Evolutionary conservation across 805 yeast genomes (phyloP).

Genomic region (Barnettozyma sucrosica): DNA sequence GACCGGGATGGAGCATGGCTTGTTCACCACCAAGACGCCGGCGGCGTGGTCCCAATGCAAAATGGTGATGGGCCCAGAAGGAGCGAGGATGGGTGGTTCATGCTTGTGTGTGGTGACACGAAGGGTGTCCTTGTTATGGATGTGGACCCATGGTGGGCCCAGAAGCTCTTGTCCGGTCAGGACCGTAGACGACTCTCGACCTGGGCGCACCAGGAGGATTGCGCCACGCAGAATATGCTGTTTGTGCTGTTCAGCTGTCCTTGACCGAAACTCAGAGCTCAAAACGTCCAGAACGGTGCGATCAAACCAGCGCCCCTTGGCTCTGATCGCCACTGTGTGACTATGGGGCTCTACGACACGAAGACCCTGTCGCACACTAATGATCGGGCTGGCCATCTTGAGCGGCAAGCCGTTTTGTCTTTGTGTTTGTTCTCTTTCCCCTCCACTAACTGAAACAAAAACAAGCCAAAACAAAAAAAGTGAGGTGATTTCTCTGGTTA

Average conservation of each 20-base stretch:
- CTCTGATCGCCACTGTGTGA: conserved; percentile 15
- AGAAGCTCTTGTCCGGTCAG: conserved; percentile 5
- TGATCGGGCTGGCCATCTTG: background rate
- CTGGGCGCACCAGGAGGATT: conserved; percentile 9
- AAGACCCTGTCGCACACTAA: conserved; percentile 25
- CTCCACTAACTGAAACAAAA: no score
- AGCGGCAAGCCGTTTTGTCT: no score
- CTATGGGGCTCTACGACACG: conserved; percentile 71
- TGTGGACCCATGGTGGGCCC: conserved; percentile 1
- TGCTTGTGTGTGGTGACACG: conserved; percentile 54
- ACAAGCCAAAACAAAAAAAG: background rate
- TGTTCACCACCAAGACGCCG: conserved; percentile 71
- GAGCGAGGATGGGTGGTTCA: conserved; percentile 47
- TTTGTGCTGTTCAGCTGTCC: conserved; percentile 11
- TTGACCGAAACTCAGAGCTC: conserved; percentile 18
- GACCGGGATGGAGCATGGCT: conserved; percentile 91
- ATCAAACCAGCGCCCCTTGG: conserved; percentile 24
- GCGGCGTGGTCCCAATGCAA: background rate
- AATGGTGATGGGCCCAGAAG: conserved; percentile 21
- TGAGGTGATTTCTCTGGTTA: background rate
- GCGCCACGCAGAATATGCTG: conserved; percentile 9
- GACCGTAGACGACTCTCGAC: background rate
- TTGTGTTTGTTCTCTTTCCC: no score
- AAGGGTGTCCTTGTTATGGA: conserved; percentile 25
- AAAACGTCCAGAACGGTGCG: conserved; percentile 18